Percentiles rank a stretch among this genome's conserved stretches.
Conservation (phyloP, 2,329 filamentous ascomycete genomes). For the Colletotrichum sp. region DNA sequence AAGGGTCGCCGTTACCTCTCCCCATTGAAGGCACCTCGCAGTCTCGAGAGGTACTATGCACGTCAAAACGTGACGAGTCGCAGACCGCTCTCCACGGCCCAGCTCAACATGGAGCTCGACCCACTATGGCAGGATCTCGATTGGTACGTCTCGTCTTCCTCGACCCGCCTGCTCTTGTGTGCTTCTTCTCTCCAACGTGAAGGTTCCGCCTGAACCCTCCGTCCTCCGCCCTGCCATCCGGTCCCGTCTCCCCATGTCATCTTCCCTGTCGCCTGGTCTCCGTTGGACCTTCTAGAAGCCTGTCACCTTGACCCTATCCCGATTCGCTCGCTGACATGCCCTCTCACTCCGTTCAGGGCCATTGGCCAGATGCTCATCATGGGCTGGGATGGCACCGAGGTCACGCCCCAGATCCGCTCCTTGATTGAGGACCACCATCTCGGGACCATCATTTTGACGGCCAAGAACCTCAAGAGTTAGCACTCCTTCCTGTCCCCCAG, state of each 20-base stretch:
- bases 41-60: constrained; percentile 24
- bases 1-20: constrained; percentile 20
- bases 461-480: constrained; percentile 85
- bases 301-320: not conserved
- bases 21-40: constrained; percentile 22
- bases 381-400: constrained; percentile 85
- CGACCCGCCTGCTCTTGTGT: not conserved
- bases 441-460: constrained; percentile 84
- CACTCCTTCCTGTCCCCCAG: not conserved
- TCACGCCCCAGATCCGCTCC: constrained; percentile 81
- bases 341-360: constrained; percentile 49
- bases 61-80: constrained; percentile 30
- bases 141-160: constrained; percentile 60
- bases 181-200: not conserved
- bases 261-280: not conserved
- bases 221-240: not conserved
- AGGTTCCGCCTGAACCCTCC: not conserved
- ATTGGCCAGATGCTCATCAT: constrained; percentile 82
- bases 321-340: constrained; percentile 9
- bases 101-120: constrained; percentile 55
- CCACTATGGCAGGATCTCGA: constrained; percentile 78
- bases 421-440: constrained; percentile 86
- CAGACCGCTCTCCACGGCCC: constrained; percentile 31
- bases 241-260: not conserved
- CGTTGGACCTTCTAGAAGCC: not conserved